phyloP scores from a whole-genome alignment of 2,329 filamentous ascomycete genomes.

The Pochonia chlamydosporia region DNA sequence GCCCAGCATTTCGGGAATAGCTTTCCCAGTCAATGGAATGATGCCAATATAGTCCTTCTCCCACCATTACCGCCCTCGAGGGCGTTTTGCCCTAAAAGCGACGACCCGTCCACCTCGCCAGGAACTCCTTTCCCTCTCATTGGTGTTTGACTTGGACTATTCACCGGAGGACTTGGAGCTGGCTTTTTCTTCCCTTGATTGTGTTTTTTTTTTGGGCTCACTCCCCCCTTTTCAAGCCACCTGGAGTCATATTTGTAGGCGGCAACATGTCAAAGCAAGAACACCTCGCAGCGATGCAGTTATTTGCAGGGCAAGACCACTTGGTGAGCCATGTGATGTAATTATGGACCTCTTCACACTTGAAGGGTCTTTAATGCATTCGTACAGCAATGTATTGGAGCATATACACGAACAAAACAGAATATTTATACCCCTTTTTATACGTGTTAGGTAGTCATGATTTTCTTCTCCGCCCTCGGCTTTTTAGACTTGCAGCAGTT shows the following conservation, averaged over 20 bases:
- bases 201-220: background rate
- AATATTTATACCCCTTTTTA: background rate
- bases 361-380: background rate
- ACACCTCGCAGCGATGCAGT: too few species aligned
- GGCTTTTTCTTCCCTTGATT: background rate
- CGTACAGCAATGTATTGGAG: background rate
- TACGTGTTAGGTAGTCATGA: background rate
- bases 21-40: slow-evolving; percentile 11
- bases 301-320: too few species aligned
- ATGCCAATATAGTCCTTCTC: background rate
- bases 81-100: background rate
- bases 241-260: too few species aligned
- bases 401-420: background rate
- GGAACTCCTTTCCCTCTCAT: too few species aligned
- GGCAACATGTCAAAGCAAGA: too few species aligned
- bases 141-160: too few species aligned
- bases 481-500: background rate
- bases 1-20: slow-evolving; percentile 19
- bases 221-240: too few species aligned
- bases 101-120: too few species aligned
- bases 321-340: background rate
- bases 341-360: background rate
- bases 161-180: too few species aligned
- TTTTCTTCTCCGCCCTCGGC: background rate
- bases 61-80: background rate